Evolutionary conservation across 768 basidiomycete species (phyloP), one percentile per base, ranked within the genome.

Genomic region (Trametes gibbosa): DNA sequence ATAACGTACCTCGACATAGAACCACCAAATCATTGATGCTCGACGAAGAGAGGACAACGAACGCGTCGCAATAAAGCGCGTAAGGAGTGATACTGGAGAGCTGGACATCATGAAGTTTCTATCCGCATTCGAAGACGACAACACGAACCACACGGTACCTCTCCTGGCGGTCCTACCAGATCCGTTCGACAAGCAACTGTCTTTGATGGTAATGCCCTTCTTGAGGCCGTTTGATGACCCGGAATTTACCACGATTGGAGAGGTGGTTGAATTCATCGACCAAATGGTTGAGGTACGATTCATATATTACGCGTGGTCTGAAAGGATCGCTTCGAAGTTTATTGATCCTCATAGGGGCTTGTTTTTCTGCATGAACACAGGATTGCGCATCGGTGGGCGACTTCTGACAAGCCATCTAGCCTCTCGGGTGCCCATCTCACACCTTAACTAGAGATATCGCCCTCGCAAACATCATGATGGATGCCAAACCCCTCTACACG

Each of bases 151-250:
- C 57, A 68, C 59, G 23, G 68, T 68, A 1, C 65, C 62, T 0
- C 25, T 72, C 3, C 29, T 64, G 5, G 65, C 70, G 7, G 43
- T 63, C 7, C 45, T 70, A 2, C 34, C 50, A 1, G 66, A 69
- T 43, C 63, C 65, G 4, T 51, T 59, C 3, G 56, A 65, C 6
- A 10, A 27, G 2, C 25, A 17, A 14, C 45, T 27, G 12, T 35
- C 45, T 0, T 54, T 65, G 16, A 54, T 72, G 47, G 64, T 73
- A 10, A 71, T 69, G 61, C 60, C 71, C 2, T 63, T 62, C 16
- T 50, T 73, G 8, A 63, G 70, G 19, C 65, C 59, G 1, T 67
- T 63, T 47, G 54, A 73, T 46, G 42, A 70, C 27, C 72, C 73
- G 0, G 53, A 32, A 0, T 64, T 73, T 21, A 37, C 41, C 3